Evolutionary conservation across 805 yeast species (phyloP).

Genomic region (Lipomyces anomalus): DNA sequence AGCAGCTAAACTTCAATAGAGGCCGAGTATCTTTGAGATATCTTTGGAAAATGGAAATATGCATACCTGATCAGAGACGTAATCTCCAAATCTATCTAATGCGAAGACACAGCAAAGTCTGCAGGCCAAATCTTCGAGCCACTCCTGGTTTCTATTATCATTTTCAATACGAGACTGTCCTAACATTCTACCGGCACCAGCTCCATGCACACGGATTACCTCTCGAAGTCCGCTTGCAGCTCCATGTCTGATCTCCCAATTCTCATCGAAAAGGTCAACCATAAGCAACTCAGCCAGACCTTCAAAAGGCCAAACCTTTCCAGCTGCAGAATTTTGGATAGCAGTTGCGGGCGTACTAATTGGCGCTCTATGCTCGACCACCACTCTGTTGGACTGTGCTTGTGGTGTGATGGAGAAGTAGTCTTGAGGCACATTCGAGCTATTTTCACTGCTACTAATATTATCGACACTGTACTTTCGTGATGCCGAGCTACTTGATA

Average conservation of each 20-base stretch:
- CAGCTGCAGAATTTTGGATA: slow-evolving; percentile 18
- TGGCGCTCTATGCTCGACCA: slow-evolving; percentile 67
- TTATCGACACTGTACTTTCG: slow-evolving; percentile 13
- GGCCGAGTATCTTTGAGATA: too few species aligned
- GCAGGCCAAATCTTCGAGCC: slow-evolving; percentile 83
- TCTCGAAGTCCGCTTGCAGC: slow-evolving; percentile 90
- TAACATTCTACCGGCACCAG: slow-evolving; percentile 74
- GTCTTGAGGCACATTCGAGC: slow-evolving; percentile 12
- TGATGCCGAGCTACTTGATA: slow-evolving; percentile 31
- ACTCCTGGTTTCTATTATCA: slow-evolving; percentile 53
- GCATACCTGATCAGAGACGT: slow-evolving; percentile 77
- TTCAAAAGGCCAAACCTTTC: slow-evolving; percentile 85
- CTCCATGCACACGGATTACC: slow-evolving; percentile 72
- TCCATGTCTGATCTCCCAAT: slow-evolving; percentile 96
- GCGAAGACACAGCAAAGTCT: slow-evolving; percentile 82
- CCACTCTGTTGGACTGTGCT: slow-evolving; percentile 65
- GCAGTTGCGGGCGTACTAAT: slow-evolving; percentile 56
- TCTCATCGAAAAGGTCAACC: slow-evolving; percentile 72
- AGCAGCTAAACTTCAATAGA: too few species aligned
- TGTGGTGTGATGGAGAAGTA: slow-evolving; percentile 56
- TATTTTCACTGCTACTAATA: background rate
- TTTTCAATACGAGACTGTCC: slow-evolving; percentile 61
- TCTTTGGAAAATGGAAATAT: too few species aligned
- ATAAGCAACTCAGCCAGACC: slow-evolving; percentile 80
- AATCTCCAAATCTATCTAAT: slow-evolving; percentile 92